Conservation (phyloP, 192 early-diverging fungal genomes). For the Physocladia obscura region DNA sequence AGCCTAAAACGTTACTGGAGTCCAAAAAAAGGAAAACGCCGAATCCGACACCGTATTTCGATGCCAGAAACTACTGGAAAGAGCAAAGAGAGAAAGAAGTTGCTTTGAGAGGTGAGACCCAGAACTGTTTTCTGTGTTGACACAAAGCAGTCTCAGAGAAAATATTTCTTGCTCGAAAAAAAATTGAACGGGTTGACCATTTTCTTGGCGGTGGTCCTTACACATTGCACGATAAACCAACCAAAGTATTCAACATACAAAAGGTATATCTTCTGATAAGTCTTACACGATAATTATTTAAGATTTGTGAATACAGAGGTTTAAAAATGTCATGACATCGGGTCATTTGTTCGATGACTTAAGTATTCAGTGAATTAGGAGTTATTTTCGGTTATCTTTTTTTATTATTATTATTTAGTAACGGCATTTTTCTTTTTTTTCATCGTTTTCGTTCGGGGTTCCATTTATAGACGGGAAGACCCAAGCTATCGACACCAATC, state of each 20-base stretch:
- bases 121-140: background rate
- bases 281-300: too few species aligned
- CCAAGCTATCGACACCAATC: constrained; percentile 77
- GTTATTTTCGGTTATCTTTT: too few species aligned
- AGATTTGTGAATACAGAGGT: too few species aligned
- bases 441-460: constrained; percentile 71
- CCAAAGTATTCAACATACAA: too few species aligned
- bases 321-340: too few species aligned
- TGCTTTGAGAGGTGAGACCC: constrained; percentile 38
- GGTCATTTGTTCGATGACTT: too few species aligned
- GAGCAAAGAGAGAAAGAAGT: constrained; percentile 32
- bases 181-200: constrained; percentile 18
- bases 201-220: constrained; percentile 37
- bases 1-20: constrained; percentile 36
- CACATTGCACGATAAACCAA: too few species aligned
- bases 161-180: constrained; percentile 27
- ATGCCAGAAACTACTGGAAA: constrained; percentile 31
- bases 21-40: constrained; percentile 28
- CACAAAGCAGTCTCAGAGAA: constrained; percentile 16
- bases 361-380: too few species aligned
- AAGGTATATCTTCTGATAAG: too few species aligned
- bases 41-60: constrained; percentile 42
- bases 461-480: constrained; percentile 91
- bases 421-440: too few species aligned
- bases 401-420: too few species aligned